These are phyloP conservation scores for Combretum micranthum DNA, from an alignment of 345 rosid species.

Conservation along the genomic window DNA sequence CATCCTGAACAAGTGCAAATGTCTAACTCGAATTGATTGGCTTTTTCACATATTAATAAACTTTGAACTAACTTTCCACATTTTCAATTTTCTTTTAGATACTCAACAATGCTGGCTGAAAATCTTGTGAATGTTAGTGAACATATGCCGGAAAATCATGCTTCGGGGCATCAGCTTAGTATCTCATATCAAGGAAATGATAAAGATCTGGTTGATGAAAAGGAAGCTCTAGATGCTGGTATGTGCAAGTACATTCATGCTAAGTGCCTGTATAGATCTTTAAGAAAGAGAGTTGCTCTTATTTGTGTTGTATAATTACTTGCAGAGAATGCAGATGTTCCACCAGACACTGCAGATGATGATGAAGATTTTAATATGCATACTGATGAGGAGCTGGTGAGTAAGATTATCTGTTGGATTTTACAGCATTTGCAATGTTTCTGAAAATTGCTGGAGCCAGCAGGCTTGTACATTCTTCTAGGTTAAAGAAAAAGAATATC, in stretches of 20 bases:
- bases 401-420: slow-evolving; percentile 12
- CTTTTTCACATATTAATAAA: too few species aligned
- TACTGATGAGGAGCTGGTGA: slow-evolving; percentile 69
- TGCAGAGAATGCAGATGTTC: slow-evolving; percentile 30
- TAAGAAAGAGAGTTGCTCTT: neutral
- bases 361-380: slow-evolving; percentile 66
- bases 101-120: slow-evolving; percentile 99
- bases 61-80: too few species aligned
- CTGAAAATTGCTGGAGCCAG: neutral
- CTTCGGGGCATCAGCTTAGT: slow-evolving; percentile 20
- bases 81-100: slow-evolving; percentile 34
- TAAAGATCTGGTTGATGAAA: slow-evolving; percentile 20
- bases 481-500: too few species aligned
- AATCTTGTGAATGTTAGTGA: slow-evolving; percentile 61
- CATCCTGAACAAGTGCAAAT: neutral
- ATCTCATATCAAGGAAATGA: slow-evolving; percentile 26
- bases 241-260: slow-evolving; percentile 15
- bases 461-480: too few species aligned
- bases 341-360: slow-evolving; percentile 33
- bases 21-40: too few species aligned
- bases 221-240: slow-evolving; percentile 38
- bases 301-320: slow-evolving; percentile 10
- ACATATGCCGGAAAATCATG: slow-evolving; percentile 26
- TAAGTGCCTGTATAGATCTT: slow-evolving; percentile 3
- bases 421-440: neutral